A percentile compares a stretch with the other conserved stretches of the same genome.
Conservation (phyloP, 2,329 filamentous ascomycete species). For the Hypoxylon sp. region DNA sequence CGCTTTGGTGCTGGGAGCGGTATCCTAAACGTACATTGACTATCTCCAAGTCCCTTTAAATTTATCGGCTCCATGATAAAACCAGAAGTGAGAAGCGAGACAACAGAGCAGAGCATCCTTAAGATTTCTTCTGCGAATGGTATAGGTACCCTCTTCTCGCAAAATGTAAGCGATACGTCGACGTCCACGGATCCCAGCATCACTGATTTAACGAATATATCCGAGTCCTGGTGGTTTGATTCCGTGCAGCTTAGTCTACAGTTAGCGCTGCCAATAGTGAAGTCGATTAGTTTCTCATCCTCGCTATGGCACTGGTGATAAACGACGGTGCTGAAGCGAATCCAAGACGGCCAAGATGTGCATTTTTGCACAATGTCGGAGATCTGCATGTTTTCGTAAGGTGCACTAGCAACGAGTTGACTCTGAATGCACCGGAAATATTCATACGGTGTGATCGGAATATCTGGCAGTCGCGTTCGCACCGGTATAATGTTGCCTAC, state of each 20-base stretch:
- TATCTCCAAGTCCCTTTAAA: constrained; percentile 62
- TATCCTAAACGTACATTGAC: constrained; percentile 58
- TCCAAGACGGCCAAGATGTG: constrained; percentile 69
- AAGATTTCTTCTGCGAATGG: constrained; percentile 63
- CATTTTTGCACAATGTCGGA: constrained; percentile 68
- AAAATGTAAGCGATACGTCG: constrained; percentile 63
- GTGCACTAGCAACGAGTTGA: constrained; percentile 64
- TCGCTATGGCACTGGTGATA: constrained; percentile 65
- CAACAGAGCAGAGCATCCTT: constrained; percentile 62
- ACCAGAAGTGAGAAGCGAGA: constrained; percentile 63
- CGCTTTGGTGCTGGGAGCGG: constrained; percentile 56
- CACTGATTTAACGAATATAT: constrained; percentile 63
- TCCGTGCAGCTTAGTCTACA: constrained; percentile 63
- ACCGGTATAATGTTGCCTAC: constrained; percentile 65
- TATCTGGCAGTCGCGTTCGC: constrained; percentile 63
- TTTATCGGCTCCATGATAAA: constrained; percentile 64
- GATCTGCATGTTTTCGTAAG: constrained; percentile 67
- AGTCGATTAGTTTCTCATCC: constrained; percentile 57
- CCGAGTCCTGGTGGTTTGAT: constrained; percentile 60
- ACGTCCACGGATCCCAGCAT: constrained; percentile 57
- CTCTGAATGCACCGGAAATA: constrained; percentile 65
- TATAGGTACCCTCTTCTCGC: constrained; percentile 60
- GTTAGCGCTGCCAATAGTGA: constrained; percentile 62
- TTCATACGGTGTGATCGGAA: constrained; percentile 63
- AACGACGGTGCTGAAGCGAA: constrained; percentile 68